A percentile compares a stretch with the other conserved stretches of the same genome.
Evolutionary conservation across 2,329 filamentous ascomycete genomes (phyloP).

Genomic region (Arthrocladium fulminans): DNA sequence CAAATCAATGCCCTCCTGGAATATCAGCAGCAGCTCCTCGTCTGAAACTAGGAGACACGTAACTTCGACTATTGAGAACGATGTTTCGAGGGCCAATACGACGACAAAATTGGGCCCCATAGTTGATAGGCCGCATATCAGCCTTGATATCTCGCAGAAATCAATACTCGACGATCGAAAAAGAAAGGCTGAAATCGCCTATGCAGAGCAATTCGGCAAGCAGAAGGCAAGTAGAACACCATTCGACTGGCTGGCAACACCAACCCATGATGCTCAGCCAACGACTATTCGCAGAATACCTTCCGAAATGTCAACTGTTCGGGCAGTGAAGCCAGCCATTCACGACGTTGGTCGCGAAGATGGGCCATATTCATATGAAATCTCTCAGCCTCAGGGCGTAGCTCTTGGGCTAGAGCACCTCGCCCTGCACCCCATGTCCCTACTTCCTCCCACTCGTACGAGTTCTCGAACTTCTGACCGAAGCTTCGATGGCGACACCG

Average conservation of each 20-base stretch:
- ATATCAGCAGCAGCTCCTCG: constrained; percentile 8
- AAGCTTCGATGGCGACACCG: constrained; percentile 11
- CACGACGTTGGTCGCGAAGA: not conserved
- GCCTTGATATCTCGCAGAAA: constrained; percentile 4
- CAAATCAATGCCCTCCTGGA: constrained; percentile 22
- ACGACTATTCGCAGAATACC: not conserved
- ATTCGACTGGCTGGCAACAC: not conserved
- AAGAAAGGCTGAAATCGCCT: constrained; percentile 22
- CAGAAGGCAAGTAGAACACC: constrained; percentile 15
- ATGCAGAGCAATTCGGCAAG: constrained; percentile 21
- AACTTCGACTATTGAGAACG: not conserved
- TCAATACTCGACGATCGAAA: constrained; percentile 22
- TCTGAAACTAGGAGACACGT: not conserved
- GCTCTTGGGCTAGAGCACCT: not conserved
- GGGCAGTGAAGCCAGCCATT: not conserved
- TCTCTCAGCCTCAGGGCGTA: not conserved
- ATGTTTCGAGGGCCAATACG: not conserved
- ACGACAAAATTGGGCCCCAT: not conserved
- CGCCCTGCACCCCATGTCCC: not conserved
- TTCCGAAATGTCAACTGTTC: not conserved
- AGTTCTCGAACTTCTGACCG: not conserved
- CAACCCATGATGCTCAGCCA: not conserved
- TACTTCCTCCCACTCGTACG: not conserved
- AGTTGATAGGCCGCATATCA: constrained; percentile 5
- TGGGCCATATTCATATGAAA: not conserved